Base-by-base conservation (phyloP, 805 yeast genomes). In the Nakazawaea peltata region DNA sequence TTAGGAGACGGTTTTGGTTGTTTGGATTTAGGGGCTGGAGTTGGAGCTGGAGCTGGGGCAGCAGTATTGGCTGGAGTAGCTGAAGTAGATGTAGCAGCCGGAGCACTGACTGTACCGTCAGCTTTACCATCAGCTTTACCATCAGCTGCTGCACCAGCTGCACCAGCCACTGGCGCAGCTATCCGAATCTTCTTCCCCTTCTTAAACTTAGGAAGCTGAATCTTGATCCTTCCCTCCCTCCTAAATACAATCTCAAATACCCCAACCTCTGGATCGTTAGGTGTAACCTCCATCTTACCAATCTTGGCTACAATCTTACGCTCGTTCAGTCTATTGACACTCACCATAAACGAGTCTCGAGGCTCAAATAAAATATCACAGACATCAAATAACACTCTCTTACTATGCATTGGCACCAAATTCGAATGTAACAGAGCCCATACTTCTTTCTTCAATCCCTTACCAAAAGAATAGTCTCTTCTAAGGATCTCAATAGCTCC, bases 341-440 rank as follows among this genome's bases (percentile, higher is more conserved):
- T 68, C 2, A 86, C 86, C n/a, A 70, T 49, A 30, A 78, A 67
- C 2, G 74, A 64, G 42, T 81, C 78, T 21, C 61, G 56, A 5
- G 87, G 72, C 26, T 69, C 69, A 46, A 74, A 83, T 19, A 90
- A 56, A 7, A 90, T 69, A 28, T 75, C 74, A 34, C 83, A 64
- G 3, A 84, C 48, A 39, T 76, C 81, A 44, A 82, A 77, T 7
- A 90, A 48, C 24, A 67, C 54, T 39, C 88, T 66, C 44, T 77
- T 74, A 23, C 77, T 77, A 28, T 70, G 58, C 2, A 84, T 56
- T 10, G 81, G 69, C 14, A 79, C 41, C 18, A 78, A 53, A 2
- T 81, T 74, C 0, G 81, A 65, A 45, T 78, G 81, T 7, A 87
- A 53, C 8, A 77, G 65, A 29, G 69, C 64, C 96, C 96, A 87